Percentiles rank a stretch among this genome's conserved stretches.
Evolutionary conservation across 768 basidiomycete species (phyloP).

Genomic region (Lactarius sp.): DNA sequence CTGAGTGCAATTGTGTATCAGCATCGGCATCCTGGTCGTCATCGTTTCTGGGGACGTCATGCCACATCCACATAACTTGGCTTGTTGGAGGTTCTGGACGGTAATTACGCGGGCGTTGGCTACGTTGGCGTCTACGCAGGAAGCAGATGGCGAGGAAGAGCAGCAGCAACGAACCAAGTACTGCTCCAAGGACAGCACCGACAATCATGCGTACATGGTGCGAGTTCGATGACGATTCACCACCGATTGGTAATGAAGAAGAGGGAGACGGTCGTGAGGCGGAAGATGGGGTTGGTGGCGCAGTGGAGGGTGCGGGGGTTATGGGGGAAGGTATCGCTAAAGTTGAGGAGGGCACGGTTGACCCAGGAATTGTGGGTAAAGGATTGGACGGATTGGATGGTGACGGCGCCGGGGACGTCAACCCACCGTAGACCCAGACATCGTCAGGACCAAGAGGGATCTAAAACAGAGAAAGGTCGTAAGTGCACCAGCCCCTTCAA

Average conservation of each 20-base stretch:
- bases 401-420: slow-evolving; percentile 49
- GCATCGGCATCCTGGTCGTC: slow-evolving; percentile 17
- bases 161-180: slow-evolving; percentile 20
- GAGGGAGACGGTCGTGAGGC: neutral
- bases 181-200: slow-evolving; percentile 23
- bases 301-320: slow-evolving; percentile 31
- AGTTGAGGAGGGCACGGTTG: slow-evolving; percentile 28
- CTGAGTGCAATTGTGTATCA: slow-evolving; percentile 27
- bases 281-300: slow-evolving; percentile 3
- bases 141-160: slow-evolving; percentile 25
- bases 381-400: slow-evolving; percentile 29
- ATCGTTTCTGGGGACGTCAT: slow-evolving; percentile 10
- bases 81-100: neutral
- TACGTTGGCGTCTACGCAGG: slow-evolving; percentile 38
- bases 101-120: neutral
- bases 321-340: slow-evolving; percentile 31
- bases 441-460: slow-evolving; percentile 63
- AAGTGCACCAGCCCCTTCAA: neutral
- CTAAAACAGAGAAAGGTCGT: slow-evolving; percentile 34
- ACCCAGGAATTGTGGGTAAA: slow-evolving; percentile 25
- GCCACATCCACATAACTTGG: slow-evolving; percentile 26
- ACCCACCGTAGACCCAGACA: slow-evolving; percentile 70
- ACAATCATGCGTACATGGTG: slow-evolving; percentile 14
- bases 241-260: neutral
- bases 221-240: neutral